These are phyloP conservation scores for Ogataea saltuana DNA, from an alignment of 805 yeast genomes.

Conservation along the genomic window DNA sequence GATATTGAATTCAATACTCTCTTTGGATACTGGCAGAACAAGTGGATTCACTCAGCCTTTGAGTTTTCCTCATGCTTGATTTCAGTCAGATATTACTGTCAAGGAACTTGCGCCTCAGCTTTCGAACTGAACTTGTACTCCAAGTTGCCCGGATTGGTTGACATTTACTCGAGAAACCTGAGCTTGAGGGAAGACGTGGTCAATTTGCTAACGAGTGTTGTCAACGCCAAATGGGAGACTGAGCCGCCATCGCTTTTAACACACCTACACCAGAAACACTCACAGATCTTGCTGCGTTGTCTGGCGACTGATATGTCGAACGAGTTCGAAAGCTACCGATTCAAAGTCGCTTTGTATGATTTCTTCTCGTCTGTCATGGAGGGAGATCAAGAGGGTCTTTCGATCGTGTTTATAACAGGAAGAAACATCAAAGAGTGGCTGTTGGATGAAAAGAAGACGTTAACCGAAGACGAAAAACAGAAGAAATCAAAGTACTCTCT, in stretches of 20 bases:
- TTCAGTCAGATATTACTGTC: slow-evolving; percentile 51
- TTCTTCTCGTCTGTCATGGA: slow-evolving; percentile 68
- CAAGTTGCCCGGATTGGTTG: slow-evolving; percentile 56
- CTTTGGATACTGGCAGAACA: slow-evolving; percentile 47
- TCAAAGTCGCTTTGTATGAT: slow-evolving; percentile 57
- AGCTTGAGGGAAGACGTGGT: slow-evolving; percentile 52
- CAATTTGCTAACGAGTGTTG: slow-evolving; percentile 56
- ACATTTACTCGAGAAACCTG: slow-evolving; percentile 52
- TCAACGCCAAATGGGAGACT: slow-evolving; percentile 54
- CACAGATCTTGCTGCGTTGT: slow-evolving; percentile 59
- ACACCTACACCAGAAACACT: slow-evolving; percentile 67
- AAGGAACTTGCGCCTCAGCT: slow-evolving; percentile 53
- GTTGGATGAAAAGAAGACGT: slow-evolving; percentile 20
- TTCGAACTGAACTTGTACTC: slow-evolving; percentile 64
- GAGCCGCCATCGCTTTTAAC: slow-evolving; percentile 80
- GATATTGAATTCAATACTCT: slow-evolving; percentile 34
- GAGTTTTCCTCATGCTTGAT: slow-evolving; percentile 58
- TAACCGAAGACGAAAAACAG: slow-evolving; percentile 10
- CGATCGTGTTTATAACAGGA: slow-evolving; percentile 67
- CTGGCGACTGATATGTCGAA: slow-evolving; percentile 61
- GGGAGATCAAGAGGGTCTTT: slow-evolving; percentile 76
- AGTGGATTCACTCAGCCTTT: slow-evolving; percentile 53
- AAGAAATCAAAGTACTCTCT: slow-evolving; percentile 42
- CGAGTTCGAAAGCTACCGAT: slow-evolving; percentile 50
- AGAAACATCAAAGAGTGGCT: slow-evolving; percentile 41